These are phyloP conservation scores for Favolaschia claudopus DNA, from an alignment of 768 basidiomycete species.

Conservation along the genomic window DNA sequence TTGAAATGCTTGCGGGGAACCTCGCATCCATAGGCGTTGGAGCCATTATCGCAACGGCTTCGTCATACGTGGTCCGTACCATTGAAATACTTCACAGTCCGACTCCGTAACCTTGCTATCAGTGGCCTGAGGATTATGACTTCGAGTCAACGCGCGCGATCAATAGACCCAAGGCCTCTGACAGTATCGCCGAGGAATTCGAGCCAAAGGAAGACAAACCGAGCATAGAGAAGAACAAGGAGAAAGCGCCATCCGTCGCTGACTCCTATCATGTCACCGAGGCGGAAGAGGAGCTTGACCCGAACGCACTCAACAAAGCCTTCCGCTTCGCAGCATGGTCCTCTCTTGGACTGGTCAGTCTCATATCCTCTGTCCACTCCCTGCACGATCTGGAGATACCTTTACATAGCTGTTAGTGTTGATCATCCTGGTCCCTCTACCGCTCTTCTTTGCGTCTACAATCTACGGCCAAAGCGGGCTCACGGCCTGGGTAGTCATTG, in stretches of 20 bases:
- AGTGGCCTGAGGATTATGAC: conserved; percentile 87
- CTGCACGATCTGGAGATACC: conserved; percentile 2
- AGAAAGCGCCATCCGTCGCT: conserved; percentile 38
- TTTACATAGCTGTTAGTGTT: conserved; percentile 57
- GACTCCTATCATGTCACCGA: conserved; percentile 47
- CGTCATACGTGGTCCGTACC: conserved; percentile 67
- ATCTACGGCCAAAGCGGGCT: conserved; percentile 71
- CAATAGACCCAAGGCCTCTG: conserved; percentile 51
- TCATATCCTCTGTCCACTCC: not conserved
- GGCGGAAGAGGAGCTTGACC: conserved; percentile 68
- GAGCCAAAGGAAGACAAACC: conserved; percentile 42
- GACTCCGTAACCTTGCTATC: not conserved
- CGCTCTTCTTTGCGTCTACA: conserved; percentile 84
- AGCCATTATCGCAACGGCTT: conserved; percentile 72
- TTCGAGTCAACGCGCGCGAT: conserved; percentile 83
- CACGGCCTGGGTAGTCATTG: conserved; percentile 82
- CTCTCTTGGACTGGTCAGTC: conserved; percentile 67
- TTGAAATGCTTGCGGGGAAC: conserved; percentile 87
- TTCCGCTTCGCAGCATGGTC: conserved; percentile 84
- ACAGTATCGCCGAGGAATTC: conserved; percentile 30
- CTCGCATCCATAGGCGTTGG: conserved; percentile 85
- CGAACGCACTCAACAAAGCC: conserved; percentile 69
- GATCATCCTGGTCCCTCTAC: conserved; percentile 81
- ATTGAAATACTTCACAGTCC: not conserved
- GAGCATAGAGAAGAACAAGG: conserved; percentile 53